Conservation (phyloP, 495 filamentous ascomycete genomes). For the Annulohypoxylon moriforme region DNA sequence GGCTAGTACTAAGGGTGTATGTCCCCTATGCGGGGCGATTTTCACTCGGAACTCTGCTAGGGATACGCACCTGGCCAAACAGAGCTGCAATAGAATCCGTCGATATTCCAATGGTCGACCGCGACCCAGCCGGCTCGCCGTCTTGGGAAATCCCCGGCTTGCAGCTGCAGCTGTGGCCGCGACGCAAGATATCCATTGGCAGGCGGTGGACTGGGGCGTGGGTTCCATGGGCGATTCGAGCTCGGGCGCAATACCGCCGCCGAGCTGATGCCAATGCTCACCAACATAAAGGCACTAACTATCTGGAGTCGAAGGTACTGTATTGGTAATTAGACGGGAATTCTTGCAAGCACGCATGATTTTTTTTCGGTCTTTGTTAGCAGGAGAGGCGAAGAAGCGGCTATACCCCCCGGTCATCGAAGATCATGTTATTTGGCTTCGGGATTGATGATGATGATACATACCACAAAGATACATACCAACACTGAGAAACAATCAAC, state of each 20-base stretch:
- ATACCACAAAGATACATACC: neutral
- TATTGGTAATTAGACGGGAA: conserved; percentile 20
- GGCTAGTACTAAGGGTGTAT: conserved; percentile 83
- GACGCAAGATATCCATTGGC: conserved; percentile 45
- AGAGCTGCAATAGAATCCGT: conserved; percentile 49
- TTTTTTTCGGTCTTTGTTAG: neutral
- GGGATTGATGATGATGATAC: conserved; percentile 27
- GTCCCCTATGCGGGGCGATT: conserved; percentile 86
- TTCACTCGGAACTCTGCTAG: conserved; percentile 91
- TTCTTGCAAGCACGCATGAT: neutral
- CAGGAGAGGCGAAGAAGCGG: neutral
- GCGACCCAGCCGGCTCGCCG: conserved; percentile 46
- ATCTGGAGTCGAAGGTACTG: conserved; percentile 10
- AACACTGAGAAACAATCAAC: neutral
- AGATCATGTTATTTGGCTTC: conserved; percentile 28
- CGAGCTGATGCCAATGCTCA: conserved; percentile 28
- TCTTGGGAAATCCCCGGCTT: conserved; percentile 44
- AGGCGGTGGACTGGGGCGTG: conserved; percentile 41
- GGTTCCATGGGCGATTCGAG: conserved; percentile 31
- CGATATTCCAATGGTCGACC: conserved; percentile 49
- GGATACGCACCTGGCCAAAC: conserved; percentile 77
- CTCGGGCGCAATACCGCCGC: conserved; percentile 13
- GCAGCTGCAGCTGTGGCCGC: conserved; percentile 45
- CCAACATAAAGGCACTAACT: conserved; percentile 6
- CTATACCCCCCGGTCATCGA: conserved; percentile 15